Percentiles rank a stretch among this genome's conserved stretches.
phyloP scores from a whole-genome alignment of 148 eudicot genomes.

The Vaccinium corymbosum region DNA sequence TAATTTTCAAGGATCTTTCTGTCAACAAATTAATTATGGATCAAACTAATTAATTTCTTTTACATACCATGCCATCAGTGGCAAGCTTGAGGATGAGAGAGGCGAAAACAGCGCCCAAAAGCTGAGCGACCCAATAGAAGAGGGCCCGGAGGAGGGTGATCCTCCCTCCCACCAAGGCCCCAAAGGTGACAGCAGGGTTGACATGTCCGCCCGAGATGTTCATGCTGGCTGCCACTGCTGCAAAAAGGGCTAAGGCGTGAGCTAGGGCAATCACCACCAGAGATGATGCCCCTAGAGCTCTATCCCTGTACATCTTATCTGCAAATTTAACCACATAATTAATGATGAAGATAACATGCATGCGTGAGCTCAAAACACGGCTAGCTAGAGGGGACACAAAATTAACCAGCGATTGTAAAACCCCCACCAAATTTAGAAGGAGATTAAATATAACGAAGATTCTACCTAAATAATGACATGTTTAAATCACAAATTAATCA shows the following conservation, averaged over 20 bases:
- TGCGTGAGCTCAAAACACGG: not conserved
- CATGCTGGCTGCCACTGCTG: slow-evolving; percentile 73
- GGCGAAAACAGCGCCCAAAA: slow-evolving; percentile 74
- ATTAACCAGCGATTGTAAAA: not conserved
- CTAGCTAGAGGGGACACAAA: not conserved
- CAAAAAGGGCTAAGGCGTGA: slow-evolving; percentile 65
- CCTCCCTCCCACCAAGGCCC: slow-evolving; percentile 84
- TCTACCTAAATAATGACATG: not conserved
- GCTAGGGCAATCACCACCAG: slow-evolving; percentile 64
- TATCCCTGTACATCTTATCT: slow-evolving; percentile 56
- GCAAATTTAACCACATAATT: slow-evolving; percentile 10
- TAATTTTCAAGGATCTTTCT: too few species aligned
- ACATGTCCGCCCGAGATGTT: slow-evolving; percentile 87
- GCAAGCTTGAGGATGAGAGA: slow-evolving; percentile 53
- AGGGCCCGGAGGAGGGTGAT: slow-evolving; percentile 71
- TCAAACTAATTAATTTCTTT: not conserved
- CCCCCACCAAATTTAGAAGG: too few species aligned
- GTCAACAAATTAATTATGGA: too few species aligned
- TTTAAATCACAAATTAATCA: too few species aligned
- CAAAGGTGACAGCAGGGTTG: slow-evolving; percentile 88
- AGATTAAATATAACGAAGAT: not conserved
- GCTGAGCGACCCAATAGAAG: slow-evolving; percentile 81
- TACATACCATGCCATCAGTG: slow-evolving; percentile 70
- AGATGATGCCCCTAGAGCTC: slow-evolving; percentile 42
- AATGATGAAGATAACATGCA: not conserved